These are phyloP conservation scores for Lasiodiplodia gonubiensis DNA, from an alignment of 2,329 filamentous ascomycete species.

Conservation along the genomic window DNA sequence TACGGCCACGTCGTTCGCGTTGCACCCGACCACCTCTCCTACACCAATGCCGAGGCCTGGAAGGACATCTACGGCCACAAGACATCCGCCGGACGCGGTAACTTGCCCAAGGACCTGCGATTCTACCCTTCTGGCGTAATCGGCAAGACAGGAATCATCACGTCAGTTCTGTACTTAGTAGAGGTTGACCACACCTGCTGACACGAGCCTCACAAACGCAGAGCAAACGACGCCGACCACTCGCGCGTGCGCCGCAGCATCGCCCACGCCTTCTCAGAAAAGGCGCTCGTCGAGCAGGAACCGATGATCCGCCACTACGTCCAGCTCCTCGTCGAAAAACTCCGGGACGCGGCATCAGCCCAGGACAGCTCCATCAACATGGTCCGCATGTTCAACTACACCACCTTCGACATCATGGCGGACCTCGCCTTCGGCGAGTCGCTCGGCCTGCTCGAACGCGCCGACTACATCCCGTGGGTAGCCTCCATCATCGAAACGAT, in stretches of 20 bases:
- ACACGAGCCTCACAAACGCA: constrained; percentile 25
- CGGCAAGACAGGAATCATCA: not conserved
- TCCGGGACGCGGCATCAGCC: constrained; percentile 31
- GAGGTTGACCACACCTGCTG: not conserved
- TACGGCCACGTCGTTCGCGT: constrained; percentile 47
- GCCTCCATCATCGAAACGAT: constrained; percentile 37
- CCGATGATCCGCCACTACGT: constrained; percentile 48
- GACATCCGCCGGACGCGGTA: constrained; percentile 4
- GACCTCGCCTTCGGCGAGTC: constrained; percentile 38
- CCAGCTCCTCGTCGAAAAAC: constrained; percentile 45
- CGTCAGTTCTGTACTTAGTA: not conserved
- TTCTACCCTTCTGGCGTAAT: not conserved
- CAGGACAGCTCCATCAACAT: constrained; percentile 40
- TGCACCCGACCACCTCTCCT: constrained; percentile 50
- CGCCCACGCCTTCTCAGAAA: constrained; percentile 48
- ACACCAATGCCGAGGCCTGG: constrained; percentile 50
- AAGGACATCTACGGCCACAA: constrained; percentile 25
- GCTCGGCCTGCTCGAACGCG: constrained; percentile 39
- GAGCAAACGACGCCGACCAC: constrained; percentile 48
- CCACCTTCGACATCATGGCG: constrained; percentile 37
- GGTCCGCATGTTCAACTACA: constrained; percentile 40
- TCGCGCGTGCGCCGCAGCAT: constrained; percentile 46
- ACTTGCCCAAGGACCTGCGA: constrained; percentile 7
- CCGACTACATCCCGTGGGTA: constrained; percentile 42
- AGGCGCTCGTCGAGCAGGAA: constrained; percentile 48